These are phyloP conservation scores for Tolypocladium sp. DNA, from an alignment of 2,329 filamentous ascomycete genomes.

Conservation along the genomic window DNA sequence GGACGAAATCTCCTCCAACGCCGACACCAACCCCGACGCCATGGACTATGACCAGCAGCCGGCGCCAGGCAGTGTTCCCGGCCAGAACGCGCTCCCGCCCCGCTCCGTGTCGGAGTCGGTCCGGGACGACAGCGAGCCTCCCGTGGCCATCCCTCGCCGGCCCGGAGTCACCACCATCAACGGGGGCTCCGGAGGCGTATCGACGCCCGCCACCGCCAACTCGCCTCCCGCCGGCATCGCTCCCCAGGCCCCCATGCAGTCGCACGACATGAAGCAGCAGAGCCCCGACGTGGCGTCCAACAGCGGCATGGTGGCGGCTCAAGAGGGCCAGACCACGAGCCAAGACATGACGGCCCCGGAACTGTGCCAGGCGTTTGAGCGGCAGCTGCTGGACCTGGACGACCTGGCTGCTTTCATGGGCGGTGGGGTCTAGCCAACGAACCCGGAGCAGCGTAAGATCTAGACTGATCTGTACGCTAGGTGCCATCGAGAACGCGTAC, in stretches of 20 bases:
- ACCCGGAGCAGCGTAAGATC: background rate
- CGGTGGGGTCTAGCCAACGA: slow-evolving; percentile 38
- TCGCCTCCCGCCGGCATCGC: slow-evolving; percentile 29
- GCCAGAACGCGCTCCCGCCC: slow-evolving; percentile 20
- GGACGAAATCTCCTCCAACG: slow-evolving; percentile 46
- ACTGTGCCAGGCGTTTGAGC: slow-evolving; percentile 49
- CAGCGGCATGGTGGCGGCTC: slow-evolving; percentile 15
- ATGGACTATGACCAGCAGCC: slow-evolving; percentile 48
- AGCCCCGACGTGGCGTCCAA: slow-evolving; percentile 22
- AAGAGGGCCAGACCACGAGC: slow-evolving; percentile 24
- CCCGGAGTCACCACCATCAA: slow-evolving; percentile 51
- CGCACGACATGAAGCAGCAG: slow-evolving; percentile 25
- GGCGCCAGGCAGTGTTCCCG: slow-evolving; percentile 10
- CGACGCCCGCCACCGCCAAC: slow-evolving; percentile 34
- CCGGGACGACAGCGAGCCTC: slow-evolving; percentile 44
- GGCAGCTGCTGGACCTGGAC: slow-evolving; percentile 50
- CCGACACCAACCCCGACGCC: slow-evolving; percentile 43
- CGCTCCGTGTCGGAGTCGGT: slow-evolving; percentile 30
- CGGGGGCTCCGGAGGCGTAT: slow-evolving; percentile 40
- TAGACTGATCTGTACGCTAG: background rate
- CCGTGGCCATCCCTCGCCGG: slow-evolving; percentile 36
- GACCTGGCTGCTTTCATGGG: slow-evolving; percentile 56
- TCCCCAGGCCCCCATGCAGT: slow-evolving; percentile 13
- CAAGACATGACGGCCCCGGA: slow-evolving; percentile 51
- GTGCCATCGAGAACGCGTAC: background rate